A percentile compares a stretch with the other conserved stretches of the same genome.
Conservation (phyloP, 768 basidiomycete genomes). For the Cyathus striatus region DNA sequence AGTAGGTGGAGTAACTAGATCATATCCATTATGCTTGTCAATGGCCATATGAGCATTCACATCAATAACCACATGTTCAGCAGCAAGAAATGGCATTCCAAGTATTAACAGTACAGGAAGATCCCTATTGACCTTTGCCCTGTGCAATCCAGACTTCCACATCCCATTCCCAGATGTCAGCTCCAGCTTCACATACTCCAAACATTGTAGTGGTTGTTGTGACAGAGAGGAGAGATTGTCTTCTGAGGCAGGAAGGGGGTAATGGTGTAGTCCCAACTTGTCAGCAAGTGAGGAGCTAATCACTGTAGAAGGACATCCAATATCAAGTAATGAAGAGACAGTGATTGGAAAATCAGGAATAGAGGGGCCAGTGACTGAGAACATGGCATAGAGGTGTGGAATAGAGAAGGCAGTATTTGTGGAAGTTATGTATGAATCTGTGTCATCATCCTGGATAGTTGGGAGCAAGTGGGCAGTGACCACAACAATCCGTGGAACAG, state of each 20-base stretch:
- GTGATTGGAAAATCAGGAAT: background rate
- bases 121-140: background rate
- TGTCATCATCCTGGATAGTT: too few species aligned
- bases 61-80: background rate
- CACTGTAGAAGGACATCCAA: background rate
- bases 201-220: background rate
- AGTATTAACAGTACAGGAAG: background rate
- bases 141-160: background rate
- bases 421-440: too few species aligned
- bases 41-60: background rate
- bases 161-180: background rate
- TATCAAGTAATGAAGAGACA: background rate
- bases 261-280: background rate
- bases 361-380: background rate
- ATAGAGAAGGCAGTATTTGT: too few species aligned
- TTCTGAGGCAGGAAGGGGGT: background rate
- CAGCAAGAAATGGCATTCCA: constrained; percentile 1
- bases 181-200: background rate
- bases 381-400: too few species aligned
- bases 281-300: background rate
- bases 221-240: background rate
- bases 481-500: too few species aligned
- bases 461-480: too few species aligned
- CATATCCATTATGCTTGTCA: background rate
- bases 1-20: too few species aligned